Base-by-base conservation (phyloP, 2,329 filamentous ascomycete species). In the Colletotrichum tropicale region DNA sequence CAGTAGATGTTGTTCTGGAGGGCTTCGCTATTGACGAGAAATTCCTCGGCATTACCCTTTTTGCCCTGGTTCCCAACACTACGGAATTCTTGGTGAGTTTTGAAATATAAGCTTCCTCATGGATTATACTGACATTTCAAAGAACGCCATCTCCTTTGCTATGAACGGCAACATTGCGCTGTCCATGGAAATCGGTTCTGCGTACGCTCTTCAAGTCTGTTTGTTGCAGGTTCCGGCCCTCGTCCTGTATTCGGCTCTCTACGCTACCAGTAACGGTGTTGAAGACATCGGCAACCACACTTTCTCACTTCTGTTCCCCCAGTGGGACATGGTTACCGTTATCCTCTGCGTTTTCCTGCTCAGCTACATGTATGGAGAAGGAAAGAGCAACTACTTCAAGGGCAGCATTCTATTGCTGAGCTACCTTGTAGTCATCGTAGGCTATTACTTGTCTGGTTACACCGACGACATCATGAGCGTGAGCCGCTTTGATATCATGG, bases 321-420 rank as follows among this genome's bases (percentile, higher is more conserved):
- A 99, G 84, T 99, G 96, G 96, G 97, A 99, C 84, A 98, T 99
- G 95, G 93, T 98, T 15, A 98, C 95, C 1, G 95, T 98, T 18
- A 98, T 98, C 75, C 87, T 99, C 18, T 98, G 96, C 81, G 96
- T 99, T 21, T 98, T 99, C 87, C 87, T 99, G 72, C 92, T 99
- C 78, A 98, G 96, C 81, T 98, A 98, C 88, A 96, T 99, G 89
- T 98, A 98, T 80, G 95, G 96, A 67, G 97, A 99, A 86, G 97
- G 97, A 55, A 99, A 99, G 91, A 98, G 96, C 88, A 99, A 99
- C 85, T 99, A 99, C 86, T 99, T 99, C 92, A 99, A 99, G 88
- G 97, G 97, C 67, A 98, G 95, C 78, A 98, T 98, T 80, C 89
- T 99, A 68, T 92, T 98, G 78, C 88, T 99, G 66, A 97, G 95